A percentile compares a stretch with the other conserved stretches of the same genome.
Conservation (phyloP, 176 grass and related monocot species). For the Urochloa ruziziensis region DNA sequence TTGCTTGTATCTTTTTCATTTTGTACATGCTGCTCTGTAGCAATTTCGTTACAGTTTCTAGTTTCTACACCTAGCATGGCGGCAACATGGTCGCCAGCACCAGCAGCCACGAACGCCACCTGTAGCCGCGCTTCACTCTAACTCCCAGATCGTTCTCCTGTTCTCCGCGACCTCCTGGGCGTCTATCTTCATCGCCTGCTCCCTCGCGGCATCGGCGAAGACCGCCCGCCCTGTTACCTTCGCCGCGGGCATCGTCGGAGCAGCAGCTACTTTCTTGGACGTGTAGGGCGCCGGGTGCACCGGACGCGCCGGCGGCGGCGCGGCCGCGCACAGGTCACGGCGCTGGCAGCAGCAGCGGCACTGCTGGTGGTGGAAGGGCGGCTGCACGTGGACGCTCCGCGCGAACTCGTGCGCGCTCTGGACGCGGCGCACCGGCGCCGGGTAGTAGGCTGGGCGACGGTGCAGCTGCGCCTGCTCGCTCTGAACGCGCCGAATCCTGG, state of each 20-base stretch:
- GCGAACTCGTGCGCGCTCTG: conserved; percentile 30
- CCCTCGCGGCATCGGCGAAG: neutral
- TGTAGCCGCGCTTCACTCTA: neutral
- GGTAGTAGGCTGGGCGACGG: neutral
- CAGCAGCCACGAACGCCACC: neutral
- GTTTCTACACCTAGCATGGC: too few species aligned
- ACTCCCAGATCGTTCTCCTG: neutral
- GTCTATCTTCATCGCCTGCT: too few species aligned
- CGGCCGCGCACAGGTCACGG: too few species aligned
- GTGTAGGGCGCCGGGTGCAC: neutral
- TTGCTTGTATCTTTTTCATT: too few species aligned
- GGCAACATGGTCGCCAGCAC: neutral
- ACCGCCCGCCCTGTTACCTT: neutral
- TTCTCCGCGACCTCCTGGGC: neutral
- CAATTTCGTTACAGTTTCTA: too few species aligned
- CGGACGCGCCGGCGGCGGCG: neutral
- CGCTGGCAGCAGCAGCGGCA: neutral
- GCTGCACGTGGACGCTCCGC: neutral
- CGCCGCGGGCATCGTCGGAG: neutral
- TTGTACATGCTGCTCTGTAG: too few species aligned
- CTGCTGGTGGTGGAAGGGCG: too few species aligned
- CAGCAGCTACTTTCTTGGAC: neutral
- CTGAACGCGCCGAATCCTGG: conserved; percentile 10
- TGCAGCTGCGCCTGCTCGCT: conserved; percentile 15
- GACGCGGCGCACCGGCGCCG: neutral